Percentiles rank a stretch among this genome's conserved stretches.
These are phyloP conservation scores for Neodidymelliopsis sp. DNA, from an alignment of 2,329 filamentous ascomycete species.

Conservation along the genomic window DNA sequence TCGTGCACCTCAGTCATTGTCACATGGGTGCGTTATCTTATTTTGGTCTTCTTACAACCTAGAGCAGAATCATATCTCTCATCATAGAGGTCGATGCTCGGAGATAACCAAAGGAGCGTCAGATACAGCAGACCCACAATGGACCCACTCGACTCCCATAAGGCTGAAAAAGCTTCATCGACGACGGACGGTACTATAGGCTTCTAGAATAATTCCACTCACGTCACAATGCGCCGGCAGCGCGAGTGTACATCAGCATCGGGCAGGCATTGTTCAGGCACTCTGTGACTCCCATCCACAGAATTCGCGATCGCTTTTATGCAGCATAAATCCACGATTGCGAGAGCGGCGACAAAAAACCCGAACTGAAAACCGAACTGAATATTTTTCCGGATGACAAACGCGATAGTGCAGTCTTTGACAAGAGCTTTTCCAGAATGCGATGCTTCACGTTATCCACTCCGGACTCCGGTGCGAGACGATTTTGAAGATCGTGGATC, in stretches of 20 bases:
- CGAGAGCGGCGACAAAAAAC: background rate
- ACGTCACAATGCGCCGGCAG: conserved; percentile 29
- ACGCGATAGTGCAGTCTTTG: background rate
- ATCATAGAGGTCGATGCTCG: background rate
- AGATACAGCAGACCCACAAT: conserved; percentile 8
- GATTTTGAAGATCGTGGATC: conserved; percentile 28
- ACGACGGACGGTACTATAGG: background rate
- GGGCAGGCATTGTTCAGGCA: background rate
- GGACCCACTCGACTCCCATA: conserved; percentile 20
- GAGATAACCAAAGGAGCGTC: conserved; percentile 10
- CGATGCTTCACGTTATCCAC: conserved; percentile 7
- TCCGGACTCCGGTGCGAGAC: conserved; percentile 12
- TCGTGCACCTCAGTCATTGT: background rate
- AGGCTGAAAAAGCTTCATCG: conserved; percentile 31
- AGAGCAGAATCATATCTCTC: background rate
- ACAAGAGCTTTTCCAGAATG: background rate
- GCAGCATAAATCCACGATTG: conserved; percentile 6
- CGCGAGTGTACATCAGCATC: conserved; percentile 6
- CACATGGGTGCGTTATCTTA: background rate
- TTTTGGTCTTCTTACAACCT: background rate
- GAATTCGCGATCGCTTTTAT: background rate
- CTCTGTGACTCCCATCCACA: conserved; percentile 1
- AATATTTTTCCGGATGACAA: conserved; percentile 4
- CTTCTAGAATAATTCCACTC: conserved; percentile 19
- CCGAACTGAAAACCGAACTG: background rate